Evolutionary conservation across 2,329 filamentous ascomycete species (phyloP), one percentile per base, ranked within the genome.

Genomic region (Talaromyces sp.): DNA sequence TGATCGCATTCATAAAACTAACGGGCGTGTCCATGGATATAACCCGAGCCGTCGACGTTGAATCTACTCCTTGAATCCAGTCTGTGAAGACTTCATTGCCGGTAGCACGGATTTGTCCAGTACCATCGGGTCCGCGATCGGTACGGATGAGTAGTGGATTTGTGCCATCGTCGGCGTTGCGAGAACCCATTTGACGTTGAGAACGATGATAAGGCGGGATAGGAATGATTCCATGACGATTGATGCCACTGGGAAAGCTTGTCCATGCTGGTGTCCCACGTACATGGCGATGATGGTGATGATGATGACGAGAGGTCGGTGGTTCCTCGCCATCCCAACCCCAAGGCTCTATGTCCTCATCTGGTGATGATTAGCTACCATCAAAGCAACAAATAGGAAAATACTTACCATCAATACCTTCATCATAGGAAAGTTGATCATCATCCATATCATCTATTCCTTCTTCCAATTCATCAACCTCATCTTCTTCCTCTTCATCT

Each of bases 81-180:
- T 82, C 79, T 50, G 76, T 77, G 64, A 79, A 76, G 48, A 74
- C 70, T 57, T 79, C 76, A 51, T 66, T 65, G 22, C 67, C 65
- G 11, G 69, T 62, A 22, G 64, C 70, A 63, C 73, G 72, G 21
- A 67, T 69, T 59, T 75, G 77, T 33, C 66, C 67, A 39, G 66
- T 33, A 33, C 62, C 51, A 31, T 75, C 73, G 40, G 66, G 63
- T 25, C 65, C 64, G 50, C 69, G 71, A 55, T 71, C 75, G 46
- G 74, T 73, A 57, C 89, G 87, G 63, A 91, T 88, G 56, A 97
- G 83, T 11, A 97, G 80, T 43, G 93, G 93, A 68, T 97, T 97
- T 21, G 86, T 81, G 3, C 91, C 91, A 69, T 97, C 92, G 63
- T 96, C 91, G 35, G 82, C 80, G 28, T 80, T 80, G 58, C 82